Evolutionary conservation across 2,329 filamentous ascomycete species (phyloP).

Genomic region (Fusarium chuoi): DNA sequence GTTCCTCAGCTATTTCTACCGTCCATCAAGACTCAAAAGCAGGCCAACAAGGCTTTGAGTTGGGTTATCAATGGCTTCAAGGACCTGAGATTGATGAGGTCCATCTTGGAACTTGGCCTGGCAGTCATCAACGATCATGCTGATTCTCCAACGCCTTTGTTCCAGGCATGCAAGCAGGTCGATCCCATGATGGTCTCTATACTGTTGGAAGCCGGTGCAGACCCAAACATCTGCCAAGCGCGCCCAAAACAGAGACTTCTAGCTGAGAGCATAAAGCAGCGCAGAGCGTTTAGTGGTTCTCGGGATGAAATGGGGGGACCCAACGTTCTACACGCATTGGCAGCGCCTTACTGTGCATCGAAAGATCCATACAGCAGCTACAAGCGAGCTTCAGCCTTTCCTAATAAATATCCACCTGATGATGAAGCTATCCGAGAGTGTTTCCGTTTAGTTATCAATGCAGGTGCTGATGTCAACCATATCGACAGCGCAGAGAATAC

Average conservation of each 20-base stretch:
- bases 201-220: background rate
- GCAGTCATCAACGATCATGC: background rate
- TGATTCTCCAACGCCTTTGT: background rate
- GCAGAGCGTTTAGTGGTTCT: background rate
- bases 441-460: background rate
- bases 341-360: background rate
- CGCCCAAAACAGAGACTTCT: too few species aligned
- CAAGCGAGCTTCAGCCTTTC: background rate
- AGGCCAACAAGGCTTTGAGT: background rate
- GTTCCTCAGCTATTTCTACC: background rate
- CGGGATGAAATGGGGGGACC: background rate
- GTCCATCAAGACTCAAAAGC: background rate
- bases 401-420: background rate
- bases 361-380: background rate
- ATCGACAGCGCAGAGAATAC: background rate
- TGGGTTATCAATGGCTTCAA: background rate
- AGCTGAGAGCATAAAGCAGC: too few species aligned
- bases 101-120: background rate
- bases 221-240: background rate
- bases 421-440: background rate
- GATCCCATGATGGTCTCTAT: background rate
- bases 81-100: background rate
- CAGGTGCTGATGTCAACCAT: background rate
- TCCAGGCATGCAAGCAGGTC: background rate
- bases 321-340: background rate